phyloP scores from a whole-genome alignment of 2,329 filamentous ascomycete species.

The Scytalidium sp. region DNA sequence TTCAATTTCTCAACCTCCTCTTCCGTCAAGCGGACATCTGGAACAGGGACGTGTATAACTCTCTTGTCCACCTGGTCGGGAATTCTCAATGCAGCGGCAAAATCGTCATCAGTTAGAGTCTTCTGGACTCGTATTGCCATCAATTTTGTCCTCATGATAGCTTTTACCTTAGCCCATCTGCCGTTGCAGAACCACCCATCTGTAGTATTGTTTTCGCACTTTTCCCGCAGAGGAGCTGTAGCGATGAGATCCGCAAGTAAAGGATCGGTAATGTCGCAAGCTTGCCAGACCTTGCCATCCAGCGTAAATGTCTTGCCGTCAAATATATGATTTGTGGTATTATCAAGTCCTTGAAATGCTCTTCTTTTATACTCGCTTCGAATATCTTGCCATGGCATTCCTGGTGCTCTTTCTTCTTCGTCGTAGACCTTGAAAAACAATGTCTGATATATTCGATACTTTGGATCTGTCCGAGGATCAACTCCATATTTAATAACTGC shows the following conservation, averaged over 20 bases:
- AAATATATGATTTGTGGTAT: constrained; percentile 67
- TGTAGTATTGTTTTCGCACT: constrained; percentile 53
- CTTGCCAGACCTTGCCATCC: constrained; percentile 91
- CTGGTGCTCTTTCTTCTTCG: constrained; percentile 15
- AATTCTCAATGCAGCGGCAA: constrained; percentile 39
- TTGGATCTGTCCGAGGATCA: constrained; percentile 75
- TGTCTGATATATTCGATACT: constrained; percentile 82
- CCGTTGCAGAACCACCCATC: constrained; percentile 87
- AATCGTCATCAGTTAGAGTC: constrained; percentile 45
- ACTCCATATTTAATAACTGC: constrained; percentile 81
- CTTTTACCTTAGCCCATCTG: constrained; percentile 77
- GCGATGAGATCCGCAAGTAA: constrained; percentile 65
- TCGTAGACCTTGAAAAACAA: constrained; percentile 73
- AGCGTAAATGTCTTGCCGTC: constrained; percentile 71
- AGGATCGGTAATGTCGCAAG: constrained; percentile 87
- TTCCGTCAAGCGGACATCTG: constrained; percentile 22
- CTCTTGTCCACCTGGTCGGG: constrained; percentile 23
- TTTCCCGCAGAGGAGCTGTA: constrained; percentile 53
- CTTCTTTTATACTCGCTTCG: constrained; percentile 13
- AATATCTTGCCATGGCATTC: constrained; percentile 12
- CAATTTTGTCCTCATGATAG: constrained; percentile 86
- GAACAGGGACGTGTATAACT: constrained; percentile 21
- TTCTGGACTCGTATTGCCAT: constrained; percentile 59
- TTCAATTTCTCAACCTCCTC: constrained; percentile 16
- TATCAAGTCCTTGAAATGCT: constrained; percentile 8